phyloP scores from a whole-genome alignment of 2,329 filamentous ascomycete genomes.

The Aspergillus clavatus region DNA sequence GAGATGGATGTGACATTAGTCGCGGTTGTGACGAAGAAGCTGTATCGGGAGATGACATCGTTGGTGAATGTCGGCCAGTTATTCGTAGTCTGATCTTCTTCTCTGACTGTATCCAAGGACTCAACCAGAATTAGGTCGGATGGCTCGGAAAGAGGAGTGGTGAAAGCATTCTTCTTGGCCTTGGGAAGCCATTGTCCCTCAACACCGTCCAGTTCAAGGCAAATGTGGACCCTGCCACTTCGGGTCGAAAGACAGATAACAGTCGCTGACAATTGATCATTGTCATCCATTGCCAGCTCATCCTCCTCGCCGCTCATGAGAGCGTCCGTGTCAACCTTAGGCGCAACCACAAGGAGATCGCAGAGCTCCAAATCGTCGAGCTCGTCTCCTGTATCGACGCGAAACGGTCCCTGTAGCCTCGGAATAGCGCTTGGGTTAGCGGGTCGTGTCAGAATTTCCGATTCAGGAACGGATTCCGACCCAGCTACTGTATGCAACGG shows the following conservation, averaged over 20 bases:
- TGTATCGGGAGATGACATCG: conserved; percentile 53
- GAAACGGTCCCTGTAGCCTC: conserved; percentile 59
- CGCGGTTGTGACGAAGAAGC: conserved; percentile 54
- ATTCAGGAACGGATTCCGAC: conserved; percentile 36
- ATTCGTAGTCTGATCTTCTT: conserved; percentile 18
- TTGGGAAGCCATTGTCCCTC: conserved; percentile 60
- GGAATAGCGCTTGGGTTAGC: conserved; percentile 52
- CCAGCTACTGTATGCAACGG: conserved; percentile 38
- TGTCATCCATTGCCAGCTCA: conserved; percentile 38
- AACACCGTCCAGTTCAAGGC: conserved; percentile 57
- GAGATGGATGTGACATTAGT: conserved; percentile 53
- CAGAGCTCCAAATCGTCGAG: conserved; percentile 54
- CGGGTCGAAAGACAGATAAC: conserved; percentile 56
- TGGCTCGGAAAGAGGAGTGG: conserved; percentile 37
- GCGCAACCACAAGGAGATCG: conserved; percentile 55
- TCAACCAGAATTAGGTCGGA: conserved; percentile 43
- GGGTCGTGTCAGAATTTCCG: conserved; percentile 55
- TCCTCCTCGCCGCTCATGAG: conserved; percentile 50
- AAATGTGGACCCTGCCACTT: conserved; percentile 53
- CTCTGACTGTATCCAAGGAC: conserved; percentile 39
- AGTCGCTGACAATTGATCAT: conserved; percentile 51
- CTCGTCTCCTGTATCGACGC: conserved; percentile 46
- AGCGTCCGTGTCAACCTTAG: conserved; percentile 49
- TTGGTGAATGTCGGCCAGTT: conserved; percentile 53
- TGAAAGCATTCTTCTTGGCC: conserved; percentile 38